Percentiles rank a stretch among this genome's conserved stretches.
These are phyloP conservation scores for Penicillium sp. DNA, from an alignment of 2,329 filamentous ascomycete species.

Conservation along the genomic window DNA sequence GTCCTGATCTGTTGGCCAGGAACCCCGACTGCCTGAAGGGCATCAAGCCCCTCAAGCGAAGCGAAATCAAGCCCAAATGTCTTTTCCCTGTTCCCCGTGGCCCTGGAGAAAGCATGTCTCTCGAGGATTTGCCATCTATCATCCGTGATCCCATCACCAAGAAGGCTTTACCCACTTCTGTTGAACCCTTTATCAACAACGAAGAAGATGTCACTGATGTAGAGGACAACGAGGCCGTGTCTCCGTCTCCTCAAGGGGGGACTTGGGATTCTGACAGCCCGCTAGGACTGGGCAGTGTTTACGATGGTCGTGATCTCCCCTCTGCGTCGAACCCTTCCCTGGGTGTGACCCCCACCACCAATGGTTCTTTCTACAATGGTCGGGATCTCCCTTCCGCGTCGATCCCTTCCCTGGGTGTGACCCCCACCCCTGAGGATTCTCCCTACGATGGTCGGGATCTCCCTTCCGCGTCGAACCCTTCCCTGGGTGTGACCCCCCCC, in stretches of 20 bases:
- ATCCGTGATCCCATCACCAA: background rate
- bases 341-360: conserved; percentile 12
- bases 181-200: conserved; percentile 37
- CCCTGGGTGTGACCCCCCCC: conserved; percentile 22
- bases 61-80: conserved; percentile 61
- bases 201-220: conserved; percentile 60
- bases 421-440: conserved; percentile 27
- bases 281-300: conserved; percentile 10
- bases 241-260: background rate
- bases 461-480: background rate
- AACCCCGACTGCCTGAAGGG: conserved; percentile 29
- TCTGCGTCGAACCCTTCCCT: conserved; percentile 14
- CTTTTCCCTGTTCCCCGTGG: conserved; percentile 53
- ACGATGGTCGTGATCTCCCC: background rate
- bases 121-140: conserved; percentile 19
- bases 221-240: conserved; percentile 38
- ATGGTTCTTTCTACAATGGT: background rate
- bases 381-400: no score
- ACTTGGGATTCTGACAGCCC: conserved; percentile 27
- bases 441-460: background rate
- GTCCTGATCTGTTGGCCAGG: conserved; percentile 39
- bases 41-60: conserved; percentile 57
- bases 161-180: conserved; percentile 11
- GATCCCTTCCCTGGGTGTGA: conserved; percentile 1
- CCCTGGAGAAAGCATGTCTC: background rate